phyloP scores from a whole-genome alignment of 2,329 filamentous ascomycete species.

The Leptographium galeiforme region DNA sequence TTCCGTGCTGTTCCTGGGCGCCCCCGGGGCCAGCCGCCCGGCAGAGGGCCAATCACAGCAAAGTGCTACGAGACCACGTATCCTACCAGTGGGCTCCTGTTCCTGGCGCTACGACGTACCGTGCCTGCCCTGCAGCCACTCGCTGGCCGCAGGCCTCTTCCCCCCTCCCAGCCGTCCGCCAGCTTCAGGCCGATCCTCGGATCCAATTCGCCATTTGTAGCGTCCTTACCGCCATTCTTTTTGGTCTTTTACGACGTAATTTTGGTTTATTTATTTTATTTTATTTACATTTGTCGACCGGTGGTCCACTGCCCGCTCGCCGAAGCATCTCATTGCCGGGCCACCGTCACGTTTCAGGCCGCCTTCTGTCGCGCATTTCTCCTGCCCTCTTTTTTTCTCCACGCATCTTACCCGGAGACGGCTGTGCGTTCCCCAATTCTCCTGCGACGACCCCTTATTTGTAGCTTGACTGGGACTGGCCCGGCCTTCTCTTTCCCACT shows the following conservation, averaged over 20 bases:
- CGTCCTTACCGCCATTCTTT: not conserved
- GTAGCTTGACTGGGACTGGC: not conserved
- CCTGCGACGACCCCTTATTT: not conserved
- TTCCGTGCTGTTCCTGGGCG: not conserved
- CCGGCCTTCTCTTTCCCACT: not conserved
- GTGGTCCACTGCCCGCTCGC: not conserved
- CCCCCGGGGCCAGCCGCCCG: slow-evolving; percentile 1
- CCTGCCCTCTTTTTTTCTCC: slow-evolving; percentile 2
- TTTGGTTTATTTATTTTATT: not conserved
- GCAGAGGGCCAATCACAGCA: not conserved
- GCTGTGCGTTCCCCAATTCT: not conserved
- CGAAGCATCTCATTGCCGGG: not conserved
- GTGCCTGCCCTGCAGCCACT: not conserved
- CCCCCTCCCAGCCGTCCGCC: not conserved
- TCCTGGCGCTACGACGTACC: not conserved
- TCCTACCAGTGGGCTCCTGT: not conserved
- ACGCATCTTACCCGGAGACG: not conserved
- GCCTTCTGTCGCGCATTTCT: slow-evolving; percentile 16
- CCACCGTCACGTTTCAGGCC: slow-evolving; percentile 17
- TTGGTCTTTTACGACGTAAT: not conserved
- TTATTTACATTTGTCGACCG: not conserved
- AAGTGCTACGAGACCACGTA: not conserved
- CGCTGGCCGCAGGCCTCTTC: not conserved
- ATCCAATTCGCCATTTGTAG: not conserved
- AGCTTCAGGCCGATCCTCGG: not conserved